phyloP scores from a whole-genome alignment of 2,329 filamentous ascomycete species.

The Clarireedia paspali region DNA sequence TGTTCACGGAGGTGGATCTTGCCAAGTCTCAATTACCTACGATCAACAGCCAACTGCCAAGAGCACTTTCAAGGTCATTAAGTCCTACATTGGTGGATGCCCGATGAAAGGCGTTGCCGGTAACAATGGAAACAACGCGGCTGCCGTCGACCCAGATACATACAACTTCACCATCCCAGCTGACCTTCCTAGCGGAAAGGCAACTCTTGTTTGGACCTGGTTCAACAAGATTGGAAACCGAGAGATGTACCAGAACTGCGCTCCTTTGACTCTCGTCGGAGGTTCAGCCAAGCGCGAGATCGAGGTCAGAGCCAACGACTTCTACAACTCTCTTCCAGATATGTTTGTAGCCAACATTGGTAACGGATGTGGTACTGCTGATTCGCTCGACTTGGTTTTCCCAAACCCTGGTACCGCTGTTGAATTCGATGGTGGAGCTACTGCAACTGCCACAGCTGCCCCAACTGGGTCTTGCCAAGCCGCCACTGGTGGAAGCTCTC shows the following conservation, averaged over 20 bases:
- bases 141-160: slow-evolving; percentile 39
- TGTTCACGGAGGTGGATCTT: slow-evolving; percentile 85
- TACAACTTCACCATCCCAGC: slow-evolving; percentile 68
- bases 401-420: slow-evolving; percentile 57
- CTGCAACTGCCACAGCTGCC: slow-evolving; percentile 19
- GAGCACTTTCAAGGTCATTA: slow-evolving; percentile 79
- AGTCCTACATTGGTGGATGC: slow-evolving; percentile 81
- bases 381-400: slow-evolving; percentile 54
- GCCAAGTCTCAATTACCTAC: slow-evolving; percentile 80
- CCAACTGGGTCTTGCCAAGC: slow-evolving; percentile 25
- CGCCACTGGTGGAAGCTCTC: slow-evolving; percentile 8
- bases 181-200: slow-evolving; percentile 66
- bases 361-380: slow-evolving; percentile 46
- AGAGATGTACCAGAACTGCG: slow-evolving; percentile 98
- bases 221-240: slow-evolving; percentile 88
- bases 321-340: slow-evolving; percentile 56
- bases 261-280: slow-evolving; percentile 57
- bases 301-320: slow-evolving; percentile 34
- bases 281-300: slow-evolving; percentile 33
- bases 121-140: slow-evolving; percentile 47
- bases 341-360: slow-evolving; percentile 70
- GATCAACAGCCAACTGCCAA: slow-evolving; percentile 60
- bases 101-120: slow-evolving; percentile 51
- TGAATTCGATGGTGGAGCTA: slow-evolving; percentile 37
- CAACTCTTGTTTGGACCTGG: slow-evolving; percentile 88